Conservation (phyloP, 2,329 filamentous ascomycete species). For the Phialemonium atrogriseum region DNA sequence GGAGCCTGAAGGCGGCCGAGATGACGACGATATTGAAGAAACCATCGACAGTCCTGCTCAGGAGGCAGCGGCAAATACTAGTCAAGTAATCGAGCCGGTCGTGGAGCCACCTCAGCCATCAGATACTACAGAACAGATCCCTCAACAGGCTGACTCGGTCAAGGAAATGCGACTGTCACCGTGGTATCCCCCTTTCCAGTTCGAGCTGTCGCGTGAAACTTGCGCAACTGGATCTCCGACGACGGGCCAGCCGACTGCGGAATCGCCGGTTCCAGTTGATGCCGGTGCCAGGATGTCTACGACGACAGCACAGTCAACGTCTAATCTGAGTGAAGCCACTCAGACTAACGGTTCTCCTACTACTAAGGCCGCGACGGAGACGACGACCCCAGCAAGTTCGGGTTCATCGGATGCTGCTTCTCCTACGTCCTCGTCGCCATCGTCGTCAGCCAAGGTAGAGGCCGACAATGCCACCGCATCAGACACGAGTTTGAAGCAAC, state of each 20-base stretch:
- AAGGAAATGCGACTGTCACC: background rate
- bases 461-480: background rate
- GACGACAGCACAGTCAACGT: conserved; percentile 3
- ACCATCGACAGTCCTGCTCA: conserved; percentile 6
- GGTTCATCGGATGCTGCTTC: background rate
- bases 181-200: no score
- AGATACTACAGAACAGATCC: background rate
- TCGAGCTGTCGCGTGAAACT: conserved; percentile 9
- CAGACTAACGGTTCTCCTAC: background rate
- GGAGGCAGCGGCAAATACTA: conserved; percentile 5
- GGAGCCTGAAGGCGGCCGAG: conserved; percentile 59
- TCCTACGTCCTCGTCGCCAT: background rate
- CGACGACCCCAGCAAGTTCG: background rate
- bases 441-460: background rate
- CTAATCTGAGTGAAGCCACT: background rate
- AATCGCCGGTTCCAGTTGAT: conserved; percentile 8
- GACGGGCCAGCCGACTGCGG: conserved; percentile 13
- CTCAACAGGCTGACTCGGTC: no score
- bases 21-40: conserved; percentile 49
- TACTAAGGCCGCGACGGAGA: background rate
- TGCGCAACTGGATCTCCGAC: conserved; percentile 18
- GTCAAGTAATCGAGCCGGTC: conserved; percentile 17
- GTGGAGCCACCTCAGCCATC: conserved; percentile 17
- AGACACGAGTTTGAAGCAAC: background rate
- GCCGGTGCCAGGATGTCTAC: conserved; percentile 3